Conservation (phyloP, 2,329 filamentous ascomycete genomes). For the Nigrospora sphaerica region DNA sequence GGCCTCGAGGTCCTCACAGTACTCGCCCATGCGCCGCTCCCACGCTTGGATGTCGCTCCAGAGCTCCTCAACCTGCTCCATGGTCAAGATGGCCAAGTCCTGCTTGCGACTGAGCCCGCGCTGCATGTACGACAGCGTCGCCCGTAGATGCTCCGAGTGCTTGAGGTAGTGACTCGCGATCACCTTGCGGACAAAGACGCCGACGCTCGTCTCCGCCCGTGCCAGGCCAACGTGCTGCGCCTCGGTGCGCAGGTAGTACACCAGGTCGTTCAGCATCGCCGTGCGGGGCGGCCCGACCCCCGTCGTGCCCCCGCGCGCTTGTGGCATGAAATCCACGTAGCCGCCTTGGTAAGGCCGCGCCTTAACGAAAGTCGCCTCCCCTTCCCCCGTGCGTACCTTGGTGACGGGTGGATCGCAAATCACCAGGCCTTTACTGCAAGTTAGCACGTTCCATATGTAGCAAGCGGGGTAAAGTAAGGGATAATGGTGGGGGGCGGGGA, state of each 20-base stretch:
- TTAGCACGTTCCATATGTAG: not conserved
- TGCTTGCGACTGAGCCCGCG: conserved; percentile 15
- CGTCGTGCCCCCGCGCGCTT: not conserved
- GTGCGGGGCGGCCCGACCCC: conserved; percentile 10
- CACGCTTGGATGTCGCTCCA: conserved; percentile 18
- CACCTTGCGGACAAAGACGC: conserved; percentile 14
- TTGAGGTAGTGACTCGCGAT: conserved; percentile 15
- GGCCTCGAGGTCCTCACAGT: conserved; percentile 15
- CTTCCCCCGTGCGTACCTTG: conserved; percentile 8
- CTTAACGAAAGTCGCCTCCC: too few species aligned
- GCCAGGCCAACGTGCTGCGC: conserved; percentile 4
- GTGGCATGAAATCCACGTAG: conserved; percentile 17
- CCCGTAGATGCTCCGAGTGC: conserved; percentile 13
- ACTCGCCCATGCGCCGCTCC: conserved; percentile 16
- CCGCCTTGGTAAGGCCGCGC: conserved; percentile 12
- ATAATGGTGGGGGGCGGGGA: not conserved
- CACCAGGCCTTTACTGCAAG: conserved; percentile 7
- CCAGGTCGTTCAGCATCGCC: conserved; percentile 14
- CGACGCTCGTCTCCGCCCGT: conserved; percentile 7
- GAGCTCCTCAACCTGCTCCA: conserved; percentile 15
- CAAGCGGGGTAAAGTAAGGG: not conserved
- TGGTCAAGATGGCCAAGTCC: conserved; percentile 10
- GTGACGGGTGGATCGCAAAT: conserved; percentile 14
- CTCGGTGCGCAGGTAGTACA: conserved; percentile 14
- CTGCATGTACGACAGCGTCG: conserved; percentile 12